phyloP scores from a whole-genome alignment of 306 rosid species.

The Vachellia pachyceras region DNA sequence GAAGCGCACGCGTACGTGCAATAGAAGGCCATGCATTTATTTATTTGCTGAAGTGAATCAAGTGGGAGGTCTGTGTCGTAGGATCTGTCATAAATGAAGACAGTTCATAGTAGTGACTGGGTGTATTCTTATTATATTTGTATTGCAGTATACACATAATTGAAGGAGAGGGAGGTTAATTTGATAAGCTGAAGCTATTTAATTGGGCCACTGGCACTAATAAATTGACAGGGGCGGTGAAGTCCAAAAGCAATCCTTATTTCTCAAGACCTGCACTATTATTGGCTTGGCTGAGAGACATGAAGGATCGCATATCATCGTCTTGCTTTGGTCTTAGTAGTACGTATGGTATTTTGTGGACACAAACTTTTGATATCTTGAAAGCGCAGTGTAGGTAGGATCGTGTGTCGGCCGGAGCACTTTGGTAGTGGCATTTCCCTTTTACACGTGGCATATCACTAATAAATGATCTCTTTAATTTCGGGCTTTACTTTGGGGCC shows the following conservation, averaged over 20 bases:
- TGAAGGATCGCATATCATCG: too few relatives aligned
- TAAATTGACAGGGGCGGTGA: too few relatives aligned
- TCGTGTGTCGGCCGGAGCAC: background rate
- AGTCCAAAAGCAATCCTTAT: too few relatives aligned
- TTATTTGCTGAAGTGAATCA: background rate
- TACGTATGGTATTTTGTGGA: background rate
- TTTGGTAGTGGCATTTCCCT: background rate
- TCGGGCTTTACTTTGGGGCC: conserved; percentile 47
- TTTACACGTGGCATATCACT: background rate
- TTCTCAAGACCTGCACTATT: too few relatives aligned
- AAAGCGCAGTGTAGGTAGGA: background rate
- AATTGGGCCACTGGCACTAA: too few relatives aligned
- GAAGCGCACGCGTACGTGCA: background rate
- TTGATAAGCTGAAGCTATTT: too few relatives aligned
- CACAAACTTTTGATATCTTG: background rate
- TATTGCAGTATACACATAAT: too few relatives aligned
- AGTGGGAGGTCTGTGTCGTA: background rate
- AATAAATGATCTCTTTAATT: background rate
- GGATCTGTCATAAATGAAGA: background rate
- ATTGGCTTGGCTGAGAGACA: background rate
- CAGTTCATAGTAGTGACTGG: too few relatives aligned
- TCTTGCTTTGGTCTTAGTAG: background rate
- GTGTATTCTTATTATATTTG: too few relatives aligned
- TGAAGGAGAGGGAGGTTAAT: background rate
- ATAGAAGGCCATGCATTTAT: too few relatives aligned